Evolutionary conservation across 108 stramenopile species (phyloP).

Genomic region (Nitzschia putrida): DNA sequence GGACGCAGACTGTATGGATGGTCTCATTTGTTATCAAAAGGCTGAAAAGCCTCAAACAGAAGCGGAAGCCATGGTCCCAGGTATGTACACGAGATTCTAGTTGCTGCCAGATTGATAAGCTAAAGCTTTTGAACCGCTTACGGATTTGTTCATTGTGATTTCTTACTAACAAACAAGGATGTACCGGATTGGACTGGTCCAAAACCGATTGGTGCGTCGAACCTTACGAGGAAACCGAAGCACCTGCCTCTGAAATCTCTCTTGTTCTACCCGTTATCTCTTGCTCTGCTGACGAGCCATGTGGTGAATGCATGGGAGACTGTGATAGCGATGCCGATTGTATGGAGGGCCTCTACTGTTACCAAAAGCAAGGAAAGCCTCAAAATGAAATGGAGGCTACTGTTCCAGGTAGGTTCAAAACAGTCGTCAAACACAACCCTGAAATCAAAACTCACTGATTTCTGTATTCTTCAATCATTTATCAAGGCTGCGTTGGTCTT

Average conservation of each 20-base stretch:
- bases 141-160: not conserved
- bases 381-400: not conserved
- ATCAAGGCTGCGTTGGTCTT: not conserved
- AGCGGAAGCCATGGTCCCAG: not conserved
- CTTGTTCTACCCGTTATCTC: not conserved
- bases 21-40: not conserved
- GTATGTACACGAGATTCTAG: not conserved
- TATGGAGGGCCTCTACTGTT: not conserved
- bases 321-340: not conserved
- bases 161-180: not conserved
- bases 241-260: not conserved
- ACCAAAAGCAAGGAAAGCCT: not conserved
- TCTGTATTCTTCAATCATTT: not conserved
- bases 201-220: constrained; percentile 19
- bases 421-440: not conserved
- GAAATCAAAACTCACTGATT: not conserved
- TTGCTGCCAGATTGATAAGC: not conserved
- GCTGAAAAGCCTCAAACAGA: not conserved
- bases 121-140: not conserved
- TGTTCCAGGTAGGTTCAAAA: not conserved
- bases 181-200: constrained; percentile 4
- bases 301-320: constrained; percentile 1
- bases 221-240: not conserved
- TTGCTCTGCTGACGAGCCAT: not conserved
- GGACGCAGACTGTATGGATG: not conserved